These are phyloP conservation scores for Macaranga tanarius DNA, from an alignment of 441 rosid species.

Conservation along the genomic window DNA sequence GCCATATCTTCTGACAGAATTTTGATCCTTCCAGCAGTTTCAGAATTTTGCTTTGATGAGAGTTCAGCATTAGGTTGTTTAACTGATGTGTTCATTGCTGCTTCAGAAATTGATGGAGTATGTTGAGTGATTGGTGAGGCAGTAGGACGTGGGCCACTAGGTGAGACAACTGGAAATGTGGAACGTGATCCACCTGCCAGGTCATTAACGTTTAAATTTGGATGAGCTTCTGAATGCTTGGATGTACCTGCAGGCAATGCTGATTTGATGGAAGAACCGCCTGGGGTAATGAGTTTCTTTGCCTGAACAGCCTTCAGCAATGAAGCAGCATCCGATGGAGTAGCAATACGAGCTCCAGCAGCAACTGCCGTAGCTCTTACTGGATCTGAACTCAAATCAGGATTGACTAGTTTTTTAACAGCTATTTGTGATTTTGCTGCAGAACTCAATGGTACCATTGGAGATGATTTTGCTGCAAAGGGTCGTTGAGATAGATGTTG, in stretches of 20 bases:
- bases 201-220: slow-evolving; percentile 37
- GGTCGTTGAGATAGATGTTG: slow-evolving; percentile 46
- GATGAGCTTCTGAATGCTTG: slow-evolving; percentile 37
- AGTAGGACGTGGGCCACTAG: slow-evolving; percentile 29
- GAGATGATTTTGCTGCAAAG: slow-evolving; percentile 36
- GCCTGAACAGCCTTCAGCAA: slow-evolving; percentile 70
- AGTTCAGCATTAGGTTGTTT: slow-evolving; percentile 38
- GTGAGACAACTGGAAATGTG: slow-evolving; percentile 31
- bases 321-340: slow-evolving; percentile 57
- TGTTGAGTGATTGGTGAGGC: slow-evolving; percentile 33
- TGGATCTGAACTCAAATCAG: slow-evolving; percentile 47
- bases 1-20: slow-evolving; percentile 29
- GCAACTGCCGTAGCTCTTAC: slow-evolving; percentile 81
- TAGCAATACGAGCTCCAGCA: slow-evolving; percentile 81
- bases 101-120: slow-evolving; percentile 29
- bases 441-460: slow-evolving; percentile 31
- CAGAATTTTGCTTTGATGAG: slow-evolving; percentile 37
- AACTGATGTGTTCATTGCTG: slow-evolving; percentile 25
- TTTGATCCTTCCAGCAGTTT: slow-evolving; percentile 26
- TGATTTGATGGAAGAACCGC: slow-evolving; percentile 44
- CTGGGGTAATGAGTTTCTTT: slow-evolving; percentile 52
- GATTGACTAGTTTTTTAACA: slow-evolving; percentile 40
- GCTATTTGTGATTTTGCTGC: slow-evolving; percentile 46
- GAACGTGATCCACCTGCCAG: slow-evolving; percentile 34
- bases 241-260: slow-evolving; percentile 36